Base-by-base conservation (phyloP, 352 stramenopile genomes). In the Phytophthora meadii region DNA sequence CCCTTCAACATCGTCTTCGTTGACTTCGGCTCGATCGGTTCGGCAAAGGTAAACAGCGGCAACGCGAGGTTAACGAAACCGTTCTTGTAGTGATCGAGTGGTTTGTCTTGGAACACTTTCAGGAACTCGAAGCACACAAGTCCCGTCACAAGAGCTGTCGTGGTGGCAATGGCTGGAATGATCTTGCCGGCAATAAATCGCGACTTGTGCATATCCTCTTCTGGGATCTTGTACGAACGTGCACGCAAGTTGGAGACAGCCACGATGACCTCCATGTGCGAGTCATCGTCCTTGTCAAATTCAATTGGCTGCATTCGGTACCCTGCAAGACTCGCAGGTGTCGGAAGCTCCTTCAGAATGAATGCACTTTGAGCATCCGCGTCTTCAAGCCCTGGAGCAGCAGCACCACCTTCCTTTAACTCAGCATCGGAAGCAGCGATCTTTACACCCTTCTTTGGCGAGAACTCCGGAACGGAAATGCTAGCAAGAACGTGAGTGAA, bases 101-200 rank as follows among this genome's bases (percentile, higher is more conserved):
- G 81, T 55, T 95, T 95, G 62, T 83, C 59, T 54, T 95, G 87
- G 70, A 95, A 87, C n/a, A 92, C 84, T 72, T 99, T 99, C 68
- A 99, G 89, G 42, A 99, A 89, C 70, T 99, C 98, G 58, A 99
- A 94, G 74, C 97, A 99, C 65, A 99, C 96, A 5, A 99, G 84
- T 36, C 98, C 98, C 0, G 98, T 99, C 30, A 99, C 98, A 34
- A 99, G 80, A 15, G 97, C 97, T 12, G 98, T 99, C 8, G 98
- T 99, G 37, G 98, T 99, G 19, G 98, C 98, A 74, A 99, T 99
- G 14, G 98, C 98, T 10, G 98, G 98, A 62, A 99, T 99, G 72
- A 99, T 99, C 72, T 99, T 99, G 50, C 98, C 98, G n/a, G 98
- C 98, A 81, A 99, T 99, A 30, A 98, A 97, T 50, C 98, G 96